Percentiles rank a stretch among this genome's conserved stretches.
These are phyloP conservation scores for Pythium rhizo-oryzae DNA, from an alignment of 352 stramenopile species.

Conservation along the genomic window DNA sequence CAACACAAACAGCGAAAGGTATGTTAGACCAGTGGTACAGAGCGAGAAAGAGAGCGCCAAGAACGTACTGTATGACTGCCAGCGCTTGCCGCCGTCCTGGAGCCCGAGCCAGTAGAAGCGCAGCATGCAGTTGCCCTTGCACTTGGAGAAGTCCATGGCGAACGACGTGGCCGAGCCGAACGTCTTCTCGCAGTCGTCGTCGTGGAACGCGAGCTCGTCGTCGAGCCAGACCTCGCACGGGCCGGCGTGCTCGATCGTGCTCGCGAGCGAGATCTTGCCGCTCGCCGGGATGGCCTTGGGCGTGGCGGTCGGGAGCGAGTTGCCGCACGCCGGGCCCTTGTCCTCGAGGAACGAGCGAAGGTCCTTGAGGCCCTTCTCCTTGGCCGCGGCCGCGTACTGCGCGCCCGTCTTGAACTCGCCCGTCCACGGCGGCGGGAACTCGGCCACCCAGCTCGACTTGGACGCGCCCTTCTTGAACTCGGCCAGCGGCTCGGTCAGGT, in stretches of 20 bases:
- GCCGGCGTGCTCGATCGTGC: slow-evolving; percentile 18
- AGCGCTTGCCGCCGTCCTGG: slow-evolving; percentile 18
- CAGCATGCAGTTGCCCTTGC: slow-evolving; percentile 19
- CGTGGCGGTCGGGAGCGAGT: slow-evolving; percentile 20
- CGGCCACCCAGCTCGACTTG: slow-evolving; percentile 24
- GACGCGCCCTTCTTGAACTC: slow-evolving; percentile 18
- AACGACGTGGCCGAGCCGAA: slow-evolving; percentile 21
- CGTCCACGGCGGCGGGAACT: slow-evolving; percentile 21
- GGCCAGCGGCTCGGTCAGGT: slow-evolving; percentile 21
- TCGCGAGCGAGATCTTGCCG: slow-evolving; percentile 18
- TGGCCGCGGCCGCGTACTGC: slow-evolving; percentile 19
- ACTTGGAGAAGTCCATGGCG: slow-evolving; percentile 27
- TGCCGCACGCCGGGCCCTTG: slow-evolving; percentile 26
- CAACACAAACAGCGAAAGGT: background rate
- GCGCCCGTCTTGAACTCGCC: slow-evolving; percentile 26
- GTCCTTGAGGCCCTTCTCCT: slow-evolving; percentile 12
- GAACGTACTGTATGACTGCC: slow-evolving; percentile 20
- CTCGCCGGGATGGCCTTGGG: slow-evolving; percentile 25
- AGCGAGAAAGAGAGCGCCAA: background rate
- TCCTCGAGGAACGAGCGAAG: slow-evolving; percentile 30
- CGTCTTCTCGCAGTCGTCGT: slow-evolving; percentile 30
- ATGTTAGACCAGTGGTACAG: no score
- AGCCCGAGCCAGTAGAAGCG: slow-evolving; percentile 34
- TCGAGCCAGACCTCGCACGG: slow-evolving; percentile 15
- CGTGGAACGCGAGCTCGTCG: slow-evolving; percentile 21